phyloP scores from a whole-genome alignment of 345 rosid genomes.

The Orychophragmus violaceus region DNA sequence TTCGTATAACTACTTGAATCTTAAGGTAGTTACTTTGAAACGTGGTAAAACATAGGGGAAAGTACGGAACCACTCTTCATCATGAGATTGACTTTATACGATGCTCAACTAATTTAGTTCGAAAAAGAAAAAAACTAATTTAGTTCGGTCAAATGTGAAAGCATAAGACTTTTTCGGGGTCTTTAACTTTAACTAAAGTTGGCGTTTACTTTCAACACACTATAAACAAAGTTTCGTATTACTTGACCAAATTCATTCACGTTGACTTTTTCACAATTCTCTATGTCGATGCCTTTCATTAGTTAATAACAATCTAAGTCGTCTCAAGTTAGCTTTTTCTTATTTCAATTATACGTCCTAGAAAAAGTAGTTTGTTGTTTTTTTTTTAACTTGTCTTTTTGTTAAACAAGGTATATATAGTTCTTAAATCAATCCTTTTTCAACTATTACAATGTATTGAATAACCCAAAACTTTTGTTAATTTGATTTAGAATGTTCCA shows the following conservation, averaged over 20 bases:
- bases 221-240: slow-evolving; percentile 32
- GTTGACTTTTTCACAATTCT: slow-evolving; percentile 18
- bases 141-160: slow-evolving; percentile 36
- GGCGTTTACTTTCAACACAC: slow-evolving; percentile 29
- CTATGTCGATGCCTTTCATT: slow-evolving; percentile 5
- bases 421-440: not conserved
- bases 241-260: slow-evolving; percentile 26
- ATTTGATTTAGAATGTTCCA: not conserved
- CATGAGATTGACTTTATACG: slow-evolving; percentile 16
- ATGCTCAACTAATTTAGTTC: slow-evolving; percentile 16
- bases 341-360: not conserved
- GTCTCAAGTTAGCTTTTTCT: not conserved
- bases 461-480: not conserved
- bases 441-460: not conserved
- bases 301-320: not conserved
- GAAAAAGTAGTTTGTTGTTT: slow-evolving; percentile 3
- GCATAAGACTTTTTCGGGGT: slow-evolving; percentile 23
- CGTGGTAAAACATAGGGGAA: no score
- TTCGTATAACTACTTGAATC: not conserved
- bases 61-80: slow-evolving; percentile 7
- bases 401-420: not conserved
- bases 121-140: no score
- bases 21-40: slow-evolving; percentile 7
- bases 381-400: slow-evolving; percentile 1
- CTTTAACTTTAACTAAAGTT: slow-evolving; percentile 12